These are phyloP conservation scores for Fusarium buharicum DNA, from an alignment of 2,329 filamentous ascomycete genomes.

Conservation along the genomic window DNA sequence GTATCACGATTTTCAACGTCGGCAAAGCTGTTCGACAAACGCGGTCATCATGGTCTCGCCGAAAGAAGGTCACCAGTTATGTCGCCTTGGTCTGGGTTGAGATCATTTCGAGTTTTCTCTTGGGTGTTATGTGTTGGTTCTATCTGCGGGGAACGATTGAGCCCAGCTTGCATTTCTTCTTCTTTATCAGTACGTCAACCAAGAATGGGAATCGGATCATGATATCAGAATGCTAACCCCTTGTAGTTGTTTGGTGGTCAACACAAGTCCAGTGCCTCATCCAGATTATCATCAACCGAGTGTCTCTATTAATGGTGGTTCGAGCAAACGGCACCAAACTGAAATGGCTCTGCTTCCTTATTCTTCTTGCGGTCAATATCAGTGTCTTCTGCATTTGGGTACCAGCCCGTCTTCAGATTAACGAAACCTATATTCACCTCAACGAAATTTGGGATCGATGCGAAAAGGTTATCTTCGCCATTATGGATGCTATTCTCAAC, in stretches of 20 bases:
- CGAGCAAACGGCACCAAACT: conserved; percentile 49
- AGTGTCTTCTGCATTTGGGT: conserved; percentile 64
- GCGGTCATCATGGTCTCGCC: conserved; percentile 21
- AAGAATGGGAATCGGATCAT: no score
- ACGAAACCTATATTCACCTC: conserved; percentile 51
- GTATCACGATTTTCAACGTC: conserved; percentile 40
- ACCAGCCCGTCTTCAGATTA: conserved; percentile 57
- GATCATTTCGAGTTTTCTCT: conserved; percentile 42
- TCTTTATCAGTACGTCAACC: conserved; percentile 44
- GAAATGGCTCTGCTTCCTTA: conserved; percentile 56
- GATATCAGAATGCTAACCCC: conserved; percentile 1
- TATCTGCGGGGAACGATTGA: conserved; percentile 37
- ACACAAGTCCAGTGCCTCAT: conserved; percentile 57
- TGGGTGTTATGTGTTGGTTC: conserved; percentile 43
- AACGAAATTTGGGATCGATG: conserved; percentile 63
- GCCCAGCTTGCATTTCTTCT: conserved; percentile 49
- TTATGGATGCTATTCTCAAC: conserved; percentile 60
- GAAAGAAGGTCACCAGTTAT: conserved; percentile 41
- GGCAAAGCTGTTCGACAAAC: conserved; percentile 41
- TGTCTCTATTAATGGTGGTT: conserved; percentile 57
- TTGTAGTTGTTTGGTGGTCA: conserved; percentile 45
- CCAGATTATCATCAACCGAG: conserved; percentile 64
- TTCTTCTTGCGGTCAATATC: conserved; percentile 59
- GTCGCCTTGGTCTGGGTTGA: conserved; percentile 39
- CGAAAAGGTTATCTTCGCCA: conserved; percentile 59